Percentiles rank a stretch among this genome's conserved stretches.
Conservation (phyloP, 139 green algal species). For the Chlorella ohadii region DNA sequence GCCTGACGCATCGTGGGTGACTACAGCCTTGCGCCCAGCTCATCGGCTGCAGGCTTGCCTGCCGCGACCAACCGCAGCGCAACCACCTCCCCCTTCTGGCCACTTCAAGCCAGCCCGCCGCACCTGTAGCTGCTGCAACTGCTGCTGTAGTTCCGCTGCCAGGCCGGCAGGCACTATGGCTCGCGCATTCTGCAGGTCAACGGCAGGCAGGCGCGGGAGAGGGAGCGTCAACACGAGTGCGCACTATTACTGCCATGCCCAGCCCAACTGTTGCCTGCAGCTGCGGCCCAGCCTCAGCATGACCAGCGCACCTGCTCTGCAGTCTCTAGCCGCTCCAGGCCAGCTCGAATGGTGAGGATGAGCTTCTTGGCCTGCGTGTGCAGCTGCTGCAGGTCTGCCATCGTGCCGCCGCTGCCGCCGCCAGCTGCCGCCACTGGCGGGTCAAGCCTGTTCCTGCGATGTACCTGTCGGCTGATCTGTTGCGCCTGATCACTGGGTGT, state of each 20-base stretch:
- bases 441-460: too few species aligned
- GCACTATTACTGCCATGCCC: background rate
- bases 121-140: slow-evolving; percentile 70
- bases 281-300: background rate
- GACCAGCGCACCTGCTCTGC: slow-evolving; percentile 34
- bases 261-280: too few species aligned
- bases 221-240: background rate
- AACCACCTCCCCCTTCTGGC: too few species aligned
- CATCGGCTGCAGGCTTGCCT: background rate
- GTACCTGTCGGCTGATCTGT: too few species aligned
- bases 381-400: slow-evolving; percentile 73
- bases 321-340: slow-evolving; percentile 73
- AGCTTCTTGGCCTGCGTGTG: slow-evolving; percentile 71
- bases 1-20: too few species aligned
- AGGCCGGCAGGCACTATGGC: slow-evolving; percentile 24
- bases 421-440: background rate
- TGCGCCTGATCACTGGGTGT: too few species aligned
- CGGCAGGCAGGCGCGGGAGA: background rate
- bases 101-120: too few species aligned
- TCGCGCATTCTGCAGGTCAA: slow-evolving; percentile 15
- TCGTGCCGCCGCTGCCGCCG: slow-evolving; percentile 24
- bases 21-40: too few species aligned
- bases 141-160: slow-evolving; percentile 57
- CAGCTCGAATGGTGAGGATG: slow-evolving; percentile 66
- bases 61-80: background rate